These are phyloP conservation scores for Pichia insulana DNA, from an alignment of 805 yeast species.

Conservation along the genomic window DNA sequence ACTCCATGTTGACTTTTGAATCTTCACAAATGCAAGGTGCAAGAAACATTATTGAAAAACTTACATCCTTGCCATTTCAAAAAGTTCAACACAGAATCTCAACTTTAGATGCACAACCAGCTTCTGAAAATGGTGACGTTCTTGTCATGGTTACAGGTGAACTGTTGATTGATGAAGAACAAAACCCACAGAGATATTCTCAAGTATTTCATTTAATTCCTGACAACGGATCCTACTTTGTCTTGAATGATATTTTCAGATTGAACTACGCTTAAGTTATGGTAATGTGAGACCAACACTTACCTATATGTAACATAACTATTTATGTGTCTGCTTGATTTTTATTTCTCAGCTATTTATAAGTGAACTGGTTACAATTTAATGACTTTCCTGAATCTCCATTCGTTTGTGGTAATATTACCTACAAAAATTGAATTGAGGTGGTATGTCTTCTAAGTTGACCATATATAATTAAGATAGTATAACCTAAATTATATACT, in stretches of 20 bases:
- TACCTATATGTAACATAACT: not conserved
- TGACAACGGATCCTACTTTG: slow-evolving; percentile 84
- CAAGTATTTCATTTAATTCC: slow-evolving; percentile 97
- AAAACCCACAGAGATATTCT: slow-evolving; percentile 90
- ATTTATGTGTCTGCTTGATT: not conserved
- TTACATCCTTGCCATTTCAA: slow-evolving; percentile 80
- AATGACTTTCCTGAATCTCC: too few relatives aligned
- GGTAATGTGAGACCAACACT: too few relatives aligned
- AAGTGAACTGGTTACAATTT: too few relatives aligned
- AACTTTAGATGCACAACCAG: slow-evolving; percentile 97
- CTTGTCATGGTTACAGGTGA: slow-evolving; percentile 97
- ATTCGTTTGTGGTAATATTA: too few relatives aligned
- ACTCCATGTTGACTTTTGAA: slow-evolving; percentile 96
- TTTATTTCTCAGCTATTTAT: too few relatives aligned
- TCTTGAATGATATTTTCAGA: slow-evolving; percentile 94
- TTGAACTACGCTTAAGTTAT: slow-evolving; percentile 59
- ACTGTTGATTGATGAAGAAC: slow-evolving; percentile 86
- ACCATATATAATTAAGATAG: too few relatives aligned
- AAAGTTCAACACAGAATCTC: slow-evolving; percentile 91
- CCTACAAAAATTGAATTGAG: too few relatives aligned
- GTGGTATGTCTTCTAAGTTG: too few relatives aligned
- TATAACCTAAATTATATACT: too few relatives aligned
- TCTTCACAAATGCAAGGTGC: slow-evolving; percentile 92
- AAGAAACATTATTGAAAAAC: slow-evolving; percentile 84
- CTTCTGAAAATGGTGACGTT: slow-evolving; percentile 85